Evolutionary conservation across 106 monocot species (phyloP), one percentile per base, ranked within the genome.

Genomic region (Alisma plantagoaquatica): DNA sequence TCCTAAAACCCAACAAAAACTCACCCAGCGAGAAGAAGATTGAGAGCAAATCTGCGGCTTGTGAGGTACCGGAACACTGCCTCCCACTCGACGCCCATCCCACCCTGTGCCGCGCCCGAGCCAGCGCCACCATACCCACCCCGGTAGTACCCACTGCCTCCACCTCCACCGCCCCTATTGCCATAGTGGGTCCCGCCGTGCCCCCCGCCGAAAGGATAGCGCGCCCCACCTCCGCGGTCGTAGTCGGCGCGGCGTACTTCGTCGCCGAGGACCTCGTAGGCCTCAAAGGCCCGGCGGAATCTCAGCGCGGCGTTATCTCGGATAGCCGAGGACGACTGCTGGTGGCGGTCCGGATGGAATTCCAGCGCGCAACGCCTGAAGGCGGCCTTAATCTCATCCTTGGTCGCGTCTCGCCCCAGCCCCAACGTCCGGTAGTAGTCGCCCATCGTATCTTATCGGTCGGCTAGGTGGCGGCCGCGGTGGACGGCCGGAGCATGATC

Each of bases 271-370:
- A 85, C 64, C 61, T 81, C 52, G 71, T 91, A 91, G 18, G 91
- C 84, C 64, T 84, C 84, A 20, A 77, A 81, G 0, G 68, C 81
- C 60, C 63, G 81, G 56, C 57, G 65, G 72, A 91, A 91, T 14
- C 60, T 62, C 6, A 54, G 51, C 21, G 65, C 28, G 9, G 91
- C 81, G 21, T 27, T 59, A 20, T 84, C 66, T 24, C 64, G 41
- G 42, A 67, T 69, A n/a, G 41, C 50, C 4, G 56, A 23, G 17
- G 81, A 29, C 25, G 91, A 81, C 7, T 70, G 66, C 45, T 63
- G 56, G 75, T 91, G 91, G 26, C 67, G 54, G 44, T 91, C 91
- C 2, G 91, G 91, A 75, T 91, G 84, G 78, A 78, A 81, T 18
- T 78, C 48, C 56, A 91, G 75, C 43, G 91, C 91, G 49, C 68